phyloP scores from a whole-genome alignment of 2,329 filamentous ascomycete genomes.

The Fusarium tanahbumbuense region DNA sequence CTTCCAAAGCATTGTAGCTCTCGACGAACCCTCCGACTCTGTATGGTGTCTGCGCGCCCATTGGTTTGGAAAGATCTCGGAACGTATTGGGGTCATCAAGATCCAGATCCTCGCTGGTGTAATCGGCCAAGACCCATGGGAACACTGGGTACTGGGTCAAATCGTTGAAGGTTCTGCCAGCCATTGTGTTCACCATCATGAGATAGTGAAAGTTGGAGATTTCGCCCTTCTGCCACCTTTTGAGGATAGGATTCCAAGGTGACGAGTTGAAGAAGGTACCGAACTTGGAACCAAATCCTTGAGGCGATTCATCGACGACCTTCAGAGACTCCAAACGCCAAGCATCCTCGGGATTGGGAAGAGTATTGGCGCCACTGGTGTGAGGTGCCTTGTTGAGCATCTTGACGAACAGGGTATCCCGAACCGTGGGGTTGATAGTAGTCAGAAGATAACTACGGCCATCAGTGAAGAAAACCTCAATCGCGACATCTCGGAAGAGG shows the following conservation, averaged over 20 bases:
- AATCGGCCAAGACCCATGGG: slow-evolving; percentile 96
- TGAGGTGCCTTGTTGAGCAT: slow-evolving; percentile 84
- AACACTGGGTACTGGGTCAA: slow-evolving; percentile 98
- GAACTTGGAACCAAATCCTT: slow-evolving; percentile 84
- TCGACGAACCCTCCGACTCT: slow-evolving; percentile 84
- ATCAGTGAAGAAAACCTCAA: slow-evolving; percentile 98
- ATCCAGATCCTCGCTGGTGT: slow-evolving; percentile 92
- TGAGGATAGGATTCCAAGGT: slow-evolving; percentile 84
- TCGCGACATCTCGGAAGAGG: slow-evolving; percentile 91
- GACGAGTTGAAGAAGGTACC: slow-evolving; percentile 90
- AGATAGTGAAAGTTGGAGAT: slow-evolving; percentile 99
- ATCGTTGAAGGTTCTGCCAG: slow-evolving; percentile 96
- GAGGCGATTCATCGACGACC: slow-evolving; percentile 68
- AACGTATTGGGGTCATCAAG: slow-evolving; percentile 86
- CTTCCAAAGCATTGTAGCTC: slow-evolving; percentile 86
- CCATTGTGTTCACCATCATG: slow-evolving; percentile 98
- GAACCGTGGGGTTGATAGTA: slow-evolving; percentile 75
- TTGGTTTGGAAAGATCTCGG: slow-evolving; percentile 92
- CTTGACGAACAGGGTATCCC: slow-evolving; percentile 84
- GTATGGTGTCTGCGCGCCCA: slow-evolving; percentile 86
- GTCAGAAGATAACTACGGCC: slow-evolving; percentile 95
- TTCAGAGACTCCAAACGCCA: slow-evolving; percentile 92
- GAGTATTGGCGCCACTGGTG: slow-evolving; percentile 74
- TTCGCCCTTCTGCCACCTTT: slow-evolving; percentile 91
- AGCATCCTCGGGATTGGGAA: slow-evolving; percentile 84